These are phyloP conservation scores for Rhizoclosmatium hyalinum DNA, from an alignment of 371 early-diverging fungal genomes.

Conservation along the genomic window DNA sequence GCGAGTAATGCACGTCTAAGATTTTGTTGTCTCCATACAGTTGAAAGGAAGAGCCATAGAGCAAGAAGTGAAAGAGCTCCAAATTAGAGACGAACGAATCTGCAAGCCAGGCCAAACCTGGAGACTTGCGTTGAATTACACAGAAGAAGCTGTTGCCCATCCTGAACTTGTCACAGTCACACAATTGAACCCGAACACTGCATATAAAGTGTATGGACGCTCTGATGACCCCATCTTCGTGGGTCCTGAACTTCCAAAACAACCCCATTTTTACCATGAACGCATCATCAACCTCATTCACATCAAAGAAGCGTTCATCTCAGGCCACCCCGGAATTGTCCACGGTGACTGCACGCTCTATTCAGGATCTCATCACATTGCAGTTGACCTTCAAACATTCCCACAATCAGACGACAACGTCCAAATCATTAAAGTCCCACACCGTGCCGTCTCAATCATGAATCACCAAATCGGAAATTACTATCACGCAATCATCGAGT, in stretches of 20 bases:
- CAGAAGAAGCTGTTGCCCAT: conserved; percentile 9
- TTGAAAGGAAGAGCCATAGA: conserved; percentile 14
- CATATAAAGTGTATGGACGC: conserved; percentile 6
- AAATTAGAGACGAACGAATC: not conserved
- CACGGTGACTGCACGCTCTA: conserved; percentile 23
- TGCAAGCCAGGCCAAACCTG: not conserved
- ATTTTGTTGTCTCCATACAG: not conserved
- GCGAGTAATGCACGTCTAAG: not conserved
- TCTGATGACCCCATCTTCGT: conserved; percentile 14
- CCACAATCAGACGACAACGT: not conserved
- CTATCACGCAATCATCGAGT: conserved; percentile 25
- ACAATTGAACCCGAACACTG: conserved; percentile 16
- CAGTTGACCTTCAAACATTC: conserved; percentile 17
- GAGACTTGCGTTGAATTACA: conserved; percentile 24
- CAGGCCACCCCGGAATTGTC: conserved; percentile 21
- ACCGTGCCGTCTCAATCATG: conserved; percentile 13
- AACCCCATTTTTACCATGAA: conserved; percentile 16
- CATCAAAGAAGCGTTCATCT: conserved; percentile 14
- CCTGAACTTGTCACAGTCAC: conserved; percentile 5
- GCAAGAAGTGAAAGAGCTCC: not conserved
- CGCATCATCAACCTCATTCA: conserved; percentile 16
- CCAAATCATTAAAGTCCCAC: not conserved
- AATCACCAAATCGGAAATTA: conserved; percentile 28
- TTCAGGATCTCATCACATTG: conserved; percentile 18
- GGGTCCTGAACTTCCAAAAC: conserved; percentile 1